Percentiles rank a stretch among this genome's conserved stretches.
Conservation (phyloP, 129 eudicot genomes). For the Helichrysum umbraculigerum region DNA sequence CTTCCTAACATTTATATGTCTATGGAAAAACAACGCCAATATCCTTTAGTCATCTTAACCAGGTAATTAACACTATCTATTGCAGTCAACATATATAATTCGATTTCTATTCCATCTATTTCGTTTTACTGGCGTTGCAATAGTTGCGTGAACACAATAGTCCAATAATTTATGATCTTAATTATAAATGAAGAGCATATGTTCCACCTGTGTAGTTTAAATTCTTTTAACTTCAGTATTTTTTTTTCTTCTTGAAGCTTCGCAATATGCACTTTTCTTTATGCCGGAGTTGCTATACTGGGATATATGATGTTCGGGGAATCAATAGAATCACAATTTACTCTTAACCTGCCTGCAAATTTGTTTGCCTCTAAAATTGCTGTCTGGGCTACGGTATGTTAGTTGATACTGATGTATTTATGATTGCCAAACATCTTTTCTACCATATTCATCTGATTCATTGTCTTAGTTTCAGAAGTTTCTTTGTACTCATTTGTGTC, state of each 20-base stretch:
- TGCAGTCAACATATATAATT: neutral
- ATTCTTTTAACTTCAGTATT: neutral
- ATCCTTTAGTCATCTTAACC: slow-evolving; percentile 63
- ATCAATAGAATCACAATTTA: slow-evolving; percentile 75
- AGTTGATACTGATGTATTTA: neutral
- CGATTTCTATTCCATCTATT: neutral
- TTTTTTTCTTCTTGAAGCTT: slow-evolving; percentile 63
- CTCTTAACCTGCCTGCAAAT: slow-evolving; percentile 75
- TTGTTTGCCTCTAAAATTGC: slow-evolving; percentile 80
- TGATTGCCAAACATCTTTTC: neutral
- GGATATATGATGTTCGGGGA: slow-evolving; percentile 84
- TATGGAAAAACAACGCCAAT: slow-evolving; percentile 67
- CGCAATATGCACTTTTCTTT: slow-evolving; percentile 60
- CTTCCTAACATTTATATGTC: slow-evolving; percentile 88
- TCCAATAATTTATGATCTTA: neutral
- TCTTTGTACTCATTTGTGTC: slow-evolving; percentile 19
- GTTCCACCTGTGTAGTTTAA: neutral
- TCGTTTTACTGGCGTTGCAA: neutral
- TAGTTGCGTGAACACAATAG: neutral
- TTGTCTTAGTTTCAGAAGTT: neutral
- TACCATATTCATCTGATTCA: neutral
- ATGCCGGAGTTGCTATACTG: slow-evolving; percentile 71
- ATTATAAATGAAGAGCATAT: slow-evolving; percentile 1
- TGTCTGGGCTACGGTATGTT: slow-evolving; percentile 86
- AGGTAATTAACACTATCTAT: slow-evolving; percentile 43